These are phyloP conservation scores for Candida nemodendra DNA, from an alignment of 805 yeast genomes.

Conservation along the genomic window DNA sequence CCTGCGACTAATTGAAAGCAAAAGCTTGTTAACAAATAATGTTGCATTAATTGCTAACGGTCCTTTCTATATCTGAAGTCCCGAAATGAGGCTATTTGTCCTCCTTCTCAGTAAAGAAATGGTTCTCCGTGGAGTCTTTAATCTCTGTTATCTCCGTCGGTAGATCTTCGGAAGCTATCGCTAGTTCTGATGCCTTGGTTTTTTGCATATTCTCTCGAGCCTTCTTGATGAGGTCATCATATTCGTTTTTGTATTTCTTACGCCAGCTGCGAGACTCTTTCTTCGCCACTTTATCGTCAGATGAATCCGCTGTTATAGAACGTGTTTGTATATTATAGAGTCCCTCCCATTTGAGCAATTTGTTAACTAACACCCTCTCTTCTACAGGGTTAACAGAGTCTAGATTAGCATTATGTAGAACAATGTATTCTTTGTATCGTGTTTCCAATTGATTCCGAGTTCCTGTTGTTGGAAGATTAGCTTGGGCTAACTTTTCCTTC, in stretches of 20 bases:
- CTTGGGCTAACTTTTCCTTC: constrained; percentile 53
- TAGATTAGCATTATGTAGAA: constrained; percentile 76
- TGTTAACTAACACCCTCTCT: constrained; percentile 52
- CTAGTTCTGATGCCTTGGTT: neutral
- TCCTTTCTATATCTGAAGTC: no score
- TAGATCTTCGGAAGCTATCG: no score
- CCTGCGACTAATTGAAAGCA: constrained; percentile 44
- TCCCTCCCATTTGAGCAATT: constrained; percentile 67
- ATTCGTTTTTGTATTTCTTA: constrained; percentile 23
- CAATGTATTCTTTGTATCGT: constrained; percentile 74
- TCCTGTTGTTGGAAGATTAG: constrained; percentile 63
- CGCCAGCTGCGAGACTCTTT: constrained; percentile 25
- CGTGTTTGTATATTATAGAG: constrained; percentile 22
- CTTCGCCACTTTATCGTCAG: constrained; percentile 20
- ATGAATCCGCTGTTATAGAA: constrained; percentile 11
- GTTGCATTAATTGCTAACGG: no score
- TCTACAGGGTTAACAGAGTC: constrained; percentile 68
- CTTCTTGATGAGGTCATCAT: constrained; percentile 22
- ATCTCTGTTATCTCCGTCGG: no score
- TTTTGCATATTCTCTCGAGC: constrained; percentile 23
- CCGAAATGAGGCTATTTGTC: no score
- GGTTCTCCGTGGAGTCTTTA: no score
- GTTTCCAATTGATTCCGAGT: constrained; percentile 59
- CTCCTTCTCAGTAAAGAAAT: no score
- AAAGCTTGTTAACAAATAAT: constrained; percentile 20